These are phyloP conservation scores for Phytopythium cucurbitacearum DNA, from an alignment of 352 stramenopile species.

Conservation along the genomic window DNA sequence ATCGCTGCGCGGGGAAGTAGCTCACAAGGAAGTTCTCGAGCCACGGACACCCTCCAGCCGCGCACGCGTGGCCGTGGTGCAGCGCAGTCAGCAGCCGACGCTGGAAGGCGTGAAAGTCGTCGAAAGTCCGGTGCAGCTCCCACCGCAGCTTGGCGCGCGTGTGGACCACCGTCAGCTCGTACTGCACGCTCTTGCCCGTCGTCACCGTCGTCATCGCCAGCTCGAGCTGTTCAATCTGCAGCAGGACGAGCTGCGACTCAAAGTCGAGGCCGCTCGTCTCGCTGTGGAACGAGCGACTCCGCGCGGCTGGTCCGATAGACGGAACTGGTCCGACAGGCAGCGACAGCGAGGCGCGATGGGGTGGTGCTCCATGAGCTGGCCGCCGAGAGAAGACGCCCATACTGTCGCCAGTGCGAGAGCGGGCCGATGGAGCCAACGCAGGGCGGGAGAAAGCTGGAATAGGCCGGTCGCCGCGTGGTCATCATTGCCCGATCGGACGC, in stretches of 20 bases:
- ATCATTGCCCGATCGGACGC: too few species aligned
- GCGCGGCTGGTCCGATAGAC: background rate
- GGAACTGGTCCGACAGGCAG: too few species aligned
- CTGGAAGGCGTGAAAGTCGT: conserved; percentile 37
- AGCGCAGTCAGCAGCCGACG: conserved; percentile 14
- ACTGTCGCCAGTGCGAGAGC: too few species aligned
- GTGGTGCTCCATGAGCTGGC: too few species aligned
- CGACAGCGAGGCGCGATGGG: too few species aligned
- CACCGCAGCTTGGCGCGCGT: conserved; percentile 17
- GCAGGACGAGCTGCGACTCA: conserved; percentile 11
- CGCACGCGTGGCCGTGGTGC: conserved; percentile 42
- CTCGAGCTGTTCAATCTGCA: conserved; percentile 16
- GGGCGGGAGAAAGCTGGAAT: too few species aligned
- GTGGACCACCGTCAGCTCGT: conserved; percentile 33
- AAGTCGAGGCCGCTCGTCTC: conserved; percentile 8
- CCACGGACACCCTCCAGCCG: conserved; percentile 34
- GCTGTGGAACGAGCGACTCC: conserved; percentile 8
- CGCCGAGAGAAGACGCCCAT: too few species aligned
- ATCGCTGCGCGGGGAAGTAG: conserved; percentile 24
- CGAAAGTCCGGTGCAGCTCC: conserved; percentile 27
- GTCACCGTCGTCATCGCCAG: conserved; percentile 3
- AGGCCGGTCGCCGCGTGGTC: too few species aligned
- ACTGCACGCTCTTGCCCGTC: conserved; percentile 19
- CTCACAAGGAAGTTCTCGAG: conserved; percentile 34
- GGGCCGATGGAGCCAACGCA: too few species aligned